These are phyloP conservation scores for Hypoxylon intermedium DNA, from an alignment of 495 filamentous ascomycete species.

Conservation along the genomic window DNA sequence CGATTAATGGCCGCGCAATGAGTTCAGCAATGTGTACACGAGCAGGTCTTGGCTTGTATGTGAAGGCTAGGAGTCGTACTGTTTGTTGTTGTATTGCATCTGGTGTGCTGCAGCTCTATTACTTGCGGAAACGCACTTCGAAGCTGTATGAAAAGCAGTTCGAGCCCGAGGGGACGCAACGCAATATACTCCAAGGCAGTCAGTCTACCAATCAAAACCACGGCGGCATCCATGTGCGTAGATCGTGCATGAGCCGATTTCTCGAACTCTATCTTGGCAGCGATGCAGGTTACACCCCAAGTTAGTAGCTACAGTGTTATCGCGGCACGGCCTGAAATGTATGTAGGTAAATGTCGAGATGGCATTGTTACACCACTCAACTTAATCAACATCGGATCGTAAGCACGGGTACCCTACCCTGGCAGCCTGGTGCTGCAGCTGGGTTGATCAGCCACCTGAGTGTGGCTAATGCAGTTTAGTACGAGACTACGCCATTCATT, in stretches of 20 bases:
- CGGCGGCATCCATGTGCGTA: conserved; percentile 16
- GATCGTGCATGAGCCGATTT: conserved; percentile 14
- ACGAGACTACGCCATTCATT: too few species aligned
- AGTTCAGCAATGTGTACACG: conserved; percentile 11
- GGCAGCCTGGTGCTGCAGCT: too few species aligned
- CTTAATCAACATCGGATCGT: too few species aligned
- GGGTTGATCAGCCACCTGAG: too few species aligned
- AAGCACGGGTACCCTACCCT: too few species aligned
- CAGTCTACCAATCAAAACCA: conserved; percentile 24
- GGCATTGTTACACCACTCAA: neutral
- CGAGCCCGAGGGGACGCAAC: neutral
- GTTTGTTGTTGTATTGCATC: conserved; percentile 7
- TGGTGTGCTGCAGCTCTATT: neutral
- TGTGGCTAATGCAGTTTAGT: too few species aligned
- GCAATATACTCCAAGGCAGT: too few species aligned
- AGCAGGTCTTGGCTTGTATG: too few species aligned
- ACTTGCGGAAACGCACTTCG: neutral
- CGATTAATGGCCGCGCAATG: neutral
- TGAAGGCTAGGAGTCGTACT: too few species aligned
- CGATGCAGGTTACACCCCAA: neutral
- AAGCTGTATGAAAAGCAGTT: neutral
- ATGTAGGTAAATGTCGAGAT: neutral
- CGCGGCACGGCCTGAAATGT: neutral
- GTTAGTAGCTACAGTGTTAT: neutral
- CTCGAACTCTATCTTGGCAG: conserved; percentile 2